These are phyloP conservation scores for Zelopaecilomyces penicillatus DNA, from an alignment of 2,329 filamentous ascomycete species.

Conservation along the genomic window DNA sequence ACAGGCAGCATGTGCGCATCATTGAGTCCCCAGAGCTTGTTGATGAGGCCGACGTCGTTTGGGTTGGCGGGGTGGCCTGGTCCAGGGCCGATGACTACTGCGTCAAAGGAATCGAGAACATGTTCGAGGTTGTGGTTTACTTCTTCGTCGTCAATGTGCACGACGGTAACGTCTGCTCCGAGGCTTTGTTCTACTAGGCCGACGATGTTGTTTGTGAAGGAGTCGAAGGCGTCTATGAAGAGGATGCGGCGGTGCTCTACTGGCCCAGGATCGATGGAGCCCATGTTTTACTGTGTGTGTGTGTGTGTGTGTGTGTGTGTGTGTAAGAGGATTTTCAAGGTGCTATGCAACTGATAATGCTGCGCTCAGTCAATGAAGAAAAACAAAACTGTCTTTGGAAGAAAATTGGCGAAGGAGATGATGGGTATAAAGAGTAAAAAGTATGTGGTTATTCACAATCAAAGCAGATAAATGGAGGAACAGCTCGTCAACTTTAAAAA, in stretches of 20 bases:
- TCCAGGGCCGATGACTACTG: conserved; percentile 75
- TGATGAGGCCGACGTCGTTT: conserved; percentile 72
- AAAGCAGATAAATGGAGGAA: no score
- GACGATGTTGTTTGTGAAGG: conserved; percentile 85
- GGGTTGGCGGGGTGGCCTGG: conserved; percentile 64
- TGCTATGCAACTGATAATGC: no score
- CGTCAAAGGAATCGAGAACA: conserved; percentile 52
- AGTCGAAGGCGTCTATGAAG: conserved; percentile 86
- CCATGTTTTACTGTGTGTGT: no score
- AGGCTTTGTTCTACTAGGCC: conserved; percentile 57
- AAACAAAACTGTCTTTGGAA: no score
- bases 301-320: no score
- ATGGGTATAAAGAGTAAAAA: no score
- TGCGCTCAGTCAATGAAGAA: no score
- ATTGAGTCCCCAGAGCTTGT: conserved; percentile 57
- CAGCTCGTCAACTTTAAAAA: no score
- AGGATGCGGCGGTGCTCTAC: conserved; percentile 43
- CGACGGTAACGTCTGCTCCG: conserved; percentile 48
- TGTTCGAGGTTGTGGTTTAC: conserved; percentile 32
- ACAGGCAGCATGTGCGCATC: conserved; percentile 56
- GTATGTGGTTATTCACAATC: no score
- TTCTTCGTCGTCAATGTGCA: conserved; percentile 21
- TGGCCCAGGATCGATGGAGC: no score
- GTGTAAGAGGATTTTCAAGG: no score
- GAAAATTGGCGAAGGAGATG: no score